phyloP scores from a whole-genome alignment of 2,329 filamentous ascomycete genomes.

The Massarina eburnea region DNA sequence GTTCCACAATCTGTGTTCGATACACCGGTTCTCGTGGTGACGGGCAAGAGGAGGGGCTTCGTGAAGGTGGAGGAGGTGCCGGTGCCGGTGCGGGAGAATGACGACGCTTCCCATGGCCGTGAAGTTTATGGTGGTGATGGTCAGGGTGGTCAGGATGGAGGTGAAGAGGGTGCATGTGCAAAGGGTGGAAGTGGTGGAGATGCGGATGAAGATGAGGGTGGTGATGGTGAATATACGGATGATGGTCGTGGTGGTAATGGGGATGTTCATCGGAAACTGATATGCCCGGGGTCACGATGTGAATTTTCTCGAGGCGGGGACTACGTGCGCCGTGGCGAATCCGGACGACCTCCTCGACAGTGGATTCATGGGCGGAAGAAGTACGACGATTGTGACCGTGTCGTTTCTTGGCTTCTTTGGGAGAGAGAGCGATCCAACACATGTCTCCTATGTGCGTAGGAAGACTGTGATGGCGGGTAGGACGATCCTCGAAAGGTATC shows the following conservation, averaged over 20 bases:
- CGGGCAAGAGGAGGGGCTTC: constrained; percentile 9
- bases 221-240: constrained; percentile 7
- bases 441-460: constrained; percentile 13
- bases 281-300: constrained; percentile 23
- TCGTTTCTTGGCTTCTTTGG: constrained; percentile 14
- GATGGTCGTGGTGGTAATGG: constrained; percentile 13
- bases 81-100: constrained; percentile 11
- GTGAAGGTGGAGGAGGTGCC: constrained; percentile 13
- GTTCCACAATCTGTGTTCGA: constrained; percentile 32
- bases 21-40: constrained; percentile 28
- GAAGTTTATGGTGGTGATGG: constrained; percentile 15
- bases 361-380: constrained; percentile 22
- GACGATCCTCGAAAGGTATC: constrained; percentile 10
- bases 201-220: constrained; percentile 13
- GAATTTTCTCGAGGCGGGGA: constrained; percentile 24
- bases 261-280: constrained; percentile 9
- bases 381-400: constrained; percentile 18
- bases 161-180: constrained; percentile 28
- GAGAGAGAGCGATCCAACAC: constrained; percentile 38
- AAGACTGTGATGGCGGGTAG: constrained; percentile 3
- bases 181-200: constrained; percentile 23
- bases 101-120: constrained; percentile 24
- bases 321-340: constrained; percentile 15
- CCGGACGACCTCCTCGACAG: constrained; percentile 32
- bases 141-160: constrained; percentile 17